Conservation (phyloP, 2,329 filamentous ascomycete genomes). For the Chaetomiaceae sp. region DNA sequence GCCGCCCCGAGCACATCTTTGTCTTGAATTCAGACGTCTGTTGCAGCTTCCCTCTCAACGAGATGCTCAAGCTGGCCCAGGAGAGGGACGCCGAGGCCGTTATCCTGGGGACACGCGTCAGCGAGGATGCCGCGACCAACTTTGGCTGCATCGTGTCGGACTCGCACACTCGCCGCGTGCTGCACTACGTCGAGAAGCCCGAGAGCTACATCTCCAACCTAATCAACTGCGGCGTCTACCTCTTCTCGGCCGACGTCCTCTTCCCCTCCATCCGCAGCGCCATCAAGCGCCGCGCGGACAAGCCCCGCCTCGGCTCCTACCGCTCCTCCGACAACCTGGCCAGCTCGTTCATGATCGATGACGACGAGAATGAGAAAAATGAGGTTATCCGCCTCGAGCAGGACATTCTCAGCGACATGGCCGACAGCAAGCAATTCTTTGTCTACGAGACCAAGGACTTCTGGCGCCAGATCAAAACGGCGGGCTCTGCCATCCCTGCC, state of each 20-base stretch:
- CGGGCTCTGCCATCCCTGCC: constrained; percentile 91
- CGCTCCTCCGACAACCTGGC: constrained; percentile 93
- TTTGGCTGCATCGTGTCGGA: constrained; percentile 98
- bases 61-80: constrained; percentile 92
- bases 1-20: constrained; percentile 89
- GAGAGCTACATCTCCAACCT: constrained; percentile 96
- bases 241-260: constrained; percentile 92
- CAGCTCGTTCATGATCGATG: constrained; percentile 50
- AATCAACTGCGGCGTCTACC: constrained; percentile 98
- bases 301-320: constrained; percentile 89
- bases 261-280: constrained; percentile 92
- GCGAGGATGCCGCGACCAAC: constrained; percentile 87
- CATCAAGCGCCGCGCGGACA: constrained; percentile 91
- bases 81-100: constrained; percentile 96
- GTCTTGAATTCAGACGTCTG: constrained; percentile 98
- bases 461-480: constrained; percentile 99
- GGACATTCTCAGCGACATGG: constrained; percentile 91
- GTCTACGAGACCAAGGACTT: constrained; percentile 99
- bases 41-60: constrained; percentile 92
- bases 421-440: constrained; percentile 96
- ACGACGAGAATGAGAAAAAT: constrained; percentile 72
- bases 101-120: constrained; percentile 87
- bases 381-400: constrained; percentile 93
- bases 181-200: constrained; percentile 99
- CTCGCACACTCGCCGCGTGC: constrained; percentile 85